A percentile compares a stretch with the other conserved stretches of the same genome.
These are phyloP conservation scores for Diospyros kaki DNA, from an alignment of 148 eudicot genomes.

Conservation along the genomic window DNA sequence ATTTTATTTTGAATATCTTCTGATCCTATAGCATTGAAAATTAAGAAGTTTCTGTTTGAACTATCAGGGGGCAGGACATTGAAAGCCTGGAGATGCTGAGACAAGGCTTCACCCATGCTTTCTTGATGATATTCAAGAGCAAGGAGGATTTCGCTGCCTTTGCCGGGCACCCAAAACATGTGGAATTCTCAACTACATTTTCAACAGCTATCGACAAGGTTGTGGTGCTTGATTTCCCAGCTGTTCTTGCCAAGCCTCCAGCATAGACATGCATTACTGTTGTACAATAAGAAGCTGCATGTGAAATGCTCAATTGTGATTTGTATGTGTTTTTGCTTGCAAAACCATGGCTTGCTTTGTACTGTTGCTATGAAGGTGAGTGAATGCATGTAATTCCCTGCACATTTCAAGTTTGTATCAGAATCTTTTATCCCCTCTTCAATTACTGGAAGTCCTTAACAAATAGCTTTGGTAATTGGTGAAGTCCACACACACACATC, in stretches of 20 bases:
- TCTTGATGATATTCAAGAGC: conserved; percentile 62
- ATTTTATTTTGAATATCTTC: too few relatives aligned
- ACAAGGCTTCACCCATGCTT: conserved; percentile 89
- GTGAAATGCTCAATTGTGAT: too few relatives aligned
- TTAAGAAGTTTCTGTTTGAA: too few relatives aligned
- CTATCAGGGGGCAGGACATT: conserved; percentile 69
- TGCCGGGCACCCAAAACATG: conserved; percentile 58
- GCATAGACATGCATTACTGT: background rate
- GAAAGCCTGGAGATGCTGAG: conserved; percentile 81
- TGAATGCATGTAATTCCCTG: background rate
- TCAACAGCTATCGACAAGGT: conserved; percentile 61
- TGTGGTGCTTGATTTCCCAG: conserved; percentile 76
- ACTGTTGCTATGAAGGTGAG: background rate
- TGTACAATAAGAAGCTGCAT: background rate
- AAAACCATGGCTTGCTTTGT: background rate
- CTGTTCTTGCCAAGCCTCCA: conserved; percentile 47
- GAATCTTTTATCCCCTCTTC: background rate
- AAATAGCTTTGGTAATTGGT: background rate
- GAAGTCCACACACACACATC: too few relatives aligned
- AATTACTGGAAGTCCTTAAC: background rate
- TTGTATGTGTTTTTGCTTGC: background rate
- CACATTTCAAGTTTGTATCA: conserved; percentile 1
- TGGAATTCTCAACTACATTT: conserved; percentile 63
- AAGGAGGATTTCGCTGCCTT: conserved; percentile 61
- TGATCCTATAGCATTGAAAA: too few relatives aligned